These are phyloP conservation scores for Boletus reticuloceps DNA, from an alignment of 768 basidiomycete species.

Conservation along the genomic window DNA sequence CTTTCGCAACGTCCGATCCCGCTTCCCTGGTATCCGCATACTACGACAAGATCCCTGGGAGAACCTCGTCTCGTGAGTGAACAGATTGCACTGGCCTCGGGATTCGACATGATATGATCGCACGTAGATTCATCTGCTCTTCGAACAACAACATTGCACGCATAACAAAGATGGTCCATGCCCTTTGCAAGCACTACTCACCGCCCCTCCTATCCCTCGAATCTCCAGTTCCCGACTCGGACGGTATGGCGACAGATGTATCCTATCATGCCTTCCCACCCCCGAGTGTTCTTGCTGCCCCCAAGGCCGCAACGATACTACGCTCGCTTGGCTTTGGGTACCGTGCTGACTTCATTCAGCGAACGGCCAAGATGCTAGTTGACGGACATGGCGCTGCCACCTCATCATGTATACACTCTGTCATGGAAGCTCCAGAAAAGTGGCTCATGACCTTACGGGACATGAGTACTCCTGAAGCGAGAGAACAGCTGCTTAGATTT, in stretches of 20 bases:
- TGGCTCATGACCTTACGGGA: slow-evolving; percentile 59
- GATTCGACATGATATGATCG: slow-evolving; percentile 8
- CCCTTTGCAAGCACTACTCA: slow-evolving; percentile 76
- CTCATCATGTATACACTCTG: not conserved
- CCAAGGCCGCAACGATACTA: slow-evolving; percentile 58
- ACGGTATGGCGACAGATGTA: slow-evolving; percentile 30
- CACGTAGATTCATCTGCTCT: slow-evolving; percentile 88
- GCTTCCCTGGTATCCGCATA: slow-evolving; percentile 82
- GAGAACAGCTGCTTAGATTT: slow-evolving; percentile 75
- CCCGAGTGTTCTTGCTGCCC: slow-evolving; percentile 61
- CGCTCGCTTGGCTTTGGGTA: slow-evolving; percentile 93
- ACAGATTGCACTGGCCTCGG: slow-evolving; percentile 1
- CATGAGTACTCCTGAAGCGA: slow-evolving; percentile 52
- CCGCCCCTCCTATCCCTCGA: slow-evolving; percentile 56
- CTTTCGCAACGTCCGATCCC: slow-evolving; percentile 59
- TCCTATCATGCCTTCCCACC: slow-evolving; percentile 83
- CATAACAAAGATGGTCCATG: slow-evolving; percentile 91
- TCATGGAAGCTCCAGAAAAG: slow-evolving; percentile 49
- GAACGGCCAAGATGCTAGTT: slow-evolving; percentile 76
- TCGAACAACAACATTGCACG: slow-evolving; percentile 96
- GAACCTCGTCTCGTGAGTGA: slow-evolving; percentile 84
- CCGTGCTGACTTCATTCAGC: slow-evolving; percentile 85
- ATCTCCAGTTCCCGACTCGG: slow-evolving; percentile 27
- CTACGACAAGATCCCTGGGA: slow-evolving; percentile 96
- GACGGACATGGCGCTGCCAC: slow-evolving; percentile 42